phyloP scores from a whole-genome alignment of 441 rosid genomes.

The Sinapis alba region DNA sequence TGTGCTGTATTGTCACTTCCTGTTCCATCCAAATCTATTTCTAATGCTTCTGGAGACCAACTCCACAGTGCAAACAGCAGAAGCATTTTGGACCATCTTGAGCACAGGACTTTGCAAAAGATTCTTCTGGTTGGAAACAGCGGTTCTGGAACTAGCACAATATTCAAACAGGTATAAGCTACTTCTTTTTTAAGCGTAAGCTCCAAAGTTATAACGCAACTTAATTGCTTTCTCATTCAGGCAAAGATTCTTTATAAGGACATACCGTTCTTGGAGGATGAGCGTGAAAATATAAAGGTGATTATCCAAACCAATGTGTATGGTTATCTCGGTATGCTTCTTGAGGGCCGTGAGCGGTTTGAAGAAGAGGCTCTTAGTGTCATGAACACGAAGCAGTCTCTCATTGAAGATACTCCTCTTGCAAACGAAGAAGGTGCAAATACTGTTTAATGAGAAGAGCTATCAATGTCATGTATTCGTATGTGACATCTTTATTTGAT shows the following conservation, averaged over 20 bases:
- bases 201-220: neutral
- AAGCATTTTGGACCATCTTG: slow-evolving; percentile 69
- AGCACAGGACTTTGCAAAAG: slow-evolving; percentile 63
- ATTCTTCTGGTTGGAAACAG: slow-evolving; percentile 80
- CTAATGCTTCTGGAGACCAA: slow-evolving; percentile 58
- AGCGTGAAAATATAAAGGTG: slow-evolving; percentile 74
- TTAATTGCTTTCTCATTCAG: slow-evolving; percentile 47
- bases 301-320: slow-evolving; percentile 88
- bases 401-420: slow-evolving; percentile 38
- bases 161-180: slow-evolving; percentile 85
- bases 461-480: neutral
- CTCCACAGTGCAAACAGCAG: slow-evolving; percentile 51
- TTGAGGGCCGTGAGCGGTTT: slow-evolving; percentile 87
- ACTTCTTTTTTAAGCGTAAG: neutral
- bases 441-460: neutral
- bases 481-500: neutral
- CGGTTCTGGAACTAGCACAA: slow-evolving; percentile 94
- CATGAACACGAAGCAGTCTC: slow-evolving; percentile 42
- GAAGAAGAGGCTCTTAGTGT: slow-evolving; percentile 75
- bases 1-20: slow-evolving; percentile 86
- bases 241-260: slow-evolving; percentile 86
- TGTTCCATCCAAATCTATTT: slow-evolving; percentile 62
- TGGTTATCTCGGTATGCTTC: slow-evolving; percentile 84
- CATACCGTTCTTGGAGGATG: slow-evolving; percentile 83
- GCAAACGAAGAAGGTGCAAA: slow-evolving; percentile 47